Evolutionary conservation across 163 green algal genomes (phyloP), one percentile per base, ranked within the genome.

Genomic region (Chlorella variabilis): DNA sequence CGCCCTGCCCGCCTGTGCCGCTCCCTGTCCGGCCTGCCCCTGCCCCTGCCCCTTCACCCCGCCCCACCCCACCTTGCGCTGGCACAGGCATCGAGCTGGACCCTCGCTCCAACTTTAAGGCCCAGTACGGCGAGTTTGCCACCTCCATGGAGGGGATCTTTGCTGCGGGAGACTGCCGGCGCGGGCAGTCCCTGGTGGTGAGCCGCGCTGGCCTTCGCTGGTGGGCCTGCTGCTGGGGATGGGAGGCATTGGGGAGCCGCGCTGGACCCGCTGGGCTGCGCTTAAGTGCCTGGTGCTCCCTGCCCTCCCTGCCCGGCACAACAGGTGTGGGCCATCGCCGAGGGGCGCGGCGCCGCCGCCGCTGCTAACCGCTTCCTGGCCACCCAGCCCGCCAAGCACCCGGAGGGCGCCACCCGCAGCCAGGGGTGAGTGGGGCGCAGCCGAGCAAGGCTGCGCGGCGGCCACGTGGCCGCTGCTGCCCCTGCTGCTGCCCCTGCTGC

Each of bases 31-130:
- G 20, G 25, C 13, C 15, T 62, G 51, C 51, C 51, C 18, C 51
- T 62, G 15, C 20, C 51, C 4, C 49, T 39, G 23, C 25, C 33
- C 48, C 23, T 20, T 23, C 36, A 31, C 49, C 31, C 49, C 71
- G 31, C 29, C 29, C 39, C 27, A 1, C 31, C 7, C 42, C 48
- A 66, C 45, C 45, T 15, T 54, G n/a, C n/a, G n/a, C n/a, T n/a
- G n/a, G n/a, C n/a, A n/a, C 45, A 54, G 73, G 73, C 73, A 41
- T 99, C 20, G 90, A 95, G 4, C 82, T 83, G 20, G 96, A 99
- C 87, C 85, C 84, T 5, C 91, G 96, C 77, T 95, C 89, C 87
- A 99, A 99, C 93, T 98, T 98, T 90, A 97, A 98, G 91, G 93
- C 92, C 7, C 71, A 88, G n/a, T 98, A 93, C 82, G 94, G 94